Conservation (phyloP, 495 filamentous ascomycete species). For the Aspergillus leporis region DNA sequence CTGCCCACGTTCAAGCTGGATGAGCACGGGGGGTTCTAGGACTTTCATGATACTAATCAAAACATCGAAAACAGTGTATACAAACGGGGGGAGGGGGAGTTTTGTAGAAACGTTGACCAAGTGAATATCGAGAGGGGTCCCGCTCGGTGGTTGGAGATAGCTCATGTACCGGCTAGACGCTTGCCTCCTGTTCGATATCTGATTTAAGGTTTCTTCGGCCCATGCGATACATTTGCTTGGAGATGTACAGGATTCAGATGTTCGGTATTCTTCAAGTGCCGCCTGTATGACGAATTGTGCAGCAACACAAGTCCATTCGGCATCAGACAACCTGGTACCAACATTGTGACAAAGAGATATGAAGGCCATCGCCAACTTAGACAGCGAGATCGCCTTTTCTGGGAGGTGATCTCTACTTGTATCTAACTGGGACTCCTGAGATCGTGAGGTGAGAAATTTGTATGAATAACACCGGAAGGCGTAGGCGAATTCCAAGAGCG, state of each 20-base stretch:
- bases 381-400: neutral
- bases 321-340: constrained; percentile 19
- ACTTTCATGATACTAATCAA: constrained; percentile 36
- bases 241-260: constrained; percentile 6
- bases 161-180: constrained; percentile 15
- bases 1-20: constrained; percentile 47
- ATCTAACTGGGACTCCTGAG: neutral
- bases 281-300: constrained; percentile 53
- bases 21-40: constrained; percentile 41
- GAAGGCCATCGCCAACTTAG: constrained; percentile 47
- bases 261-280: constrained; percentile 46
- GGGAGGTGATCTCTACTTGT: neutral
- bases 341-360: constrained; percentile 47
- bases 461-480: neutral
- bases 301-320: constrained; percentile 45
- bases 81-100: constrained; percentile 25
- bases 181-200: neutral
- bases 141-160: constrained; percentile 15
- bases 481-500: constrained; percentile 22
- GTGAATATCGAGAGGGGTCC: constrained; percentile 10
- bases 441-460: neutral
- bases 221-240: constrained; percentile 14
- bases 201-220: neutral
- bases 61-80: constrained; percentile 26
- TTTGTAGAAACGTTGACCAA: constrained; percentile 10